phyloP scores from a whole-genome alignment of 1,139 yeast species.

The Arxiozyma slooffiae region DNA sequence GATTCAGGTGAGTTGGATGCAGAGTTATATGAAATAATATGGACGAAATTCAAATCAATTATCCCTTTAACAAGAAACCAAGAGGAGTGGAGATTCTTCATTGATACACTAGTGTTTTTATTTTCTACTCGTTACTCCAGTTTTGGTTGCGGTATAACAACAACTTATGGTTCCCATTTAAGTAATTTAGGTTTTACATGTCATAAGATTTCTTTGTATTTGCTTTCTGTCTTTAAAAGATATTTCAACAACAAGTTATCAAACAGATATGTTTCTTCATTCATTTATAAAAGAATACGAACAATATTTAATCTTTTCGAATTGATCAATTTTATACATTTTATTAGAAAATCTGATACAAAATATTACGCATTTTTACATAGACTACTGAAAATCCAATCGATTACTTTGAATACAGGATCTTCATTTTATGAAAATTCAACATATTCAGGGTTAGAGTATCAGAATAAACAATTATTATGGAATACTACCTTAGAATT shows the following conservation, averaged over 20 bases:
- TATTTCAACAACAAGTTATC: constrained; percentile 10
- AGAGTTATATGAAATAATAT: constrained; percentile 15
- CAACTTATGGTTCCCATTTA: constrained; percentile 23
- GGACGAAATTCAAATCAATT: constrained; percentile 11
- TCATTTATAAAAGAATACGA: constrained; percentile 6
- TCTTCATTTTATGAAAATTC: constrained; percentile 16
- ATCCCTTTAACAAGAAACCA: constrained; percentile 6
- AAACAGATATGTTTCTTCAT: constrained; percentile 1
- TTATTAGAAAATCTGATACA: constrained; percentile 2
- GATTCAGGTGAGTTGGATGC: constrained; percentile 16
- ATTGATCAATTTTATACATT: constrained; percentile 11
- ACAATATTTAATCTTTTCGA: constrained; percentile 12
- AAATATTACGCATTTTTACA: constrained; percentile 14
- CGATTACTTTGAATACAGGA: constrained; percentile 3
- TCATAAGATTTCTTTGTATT: constrained; percentile 12
- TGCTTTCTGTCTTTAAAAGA: constrained; percentile 11
- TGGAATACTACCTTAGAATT: constrained; percentile 27
- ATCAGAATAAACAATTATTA: constrained; percentile 24
- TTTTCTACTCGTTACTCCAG: constrained; percentile 10
- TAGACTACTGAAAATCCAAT: constrained; percentile 10
- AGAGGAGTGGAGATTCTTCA: constrained; percentile 16
- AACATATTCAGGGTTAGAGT: constrained; percentile 18
- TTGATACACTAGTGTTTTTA: constrained; percentile 17
- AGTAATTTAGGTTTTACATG: constrained; percentile 17
- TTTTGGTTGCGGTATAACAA: constrained; percentile 3